Evolutionary conservation across 2,329 filamentous ascomycete genomes (phyloP), one percentile per base, ranked within the genome.

Genomic region (Coccinonectria pachysandricola): DNA sequence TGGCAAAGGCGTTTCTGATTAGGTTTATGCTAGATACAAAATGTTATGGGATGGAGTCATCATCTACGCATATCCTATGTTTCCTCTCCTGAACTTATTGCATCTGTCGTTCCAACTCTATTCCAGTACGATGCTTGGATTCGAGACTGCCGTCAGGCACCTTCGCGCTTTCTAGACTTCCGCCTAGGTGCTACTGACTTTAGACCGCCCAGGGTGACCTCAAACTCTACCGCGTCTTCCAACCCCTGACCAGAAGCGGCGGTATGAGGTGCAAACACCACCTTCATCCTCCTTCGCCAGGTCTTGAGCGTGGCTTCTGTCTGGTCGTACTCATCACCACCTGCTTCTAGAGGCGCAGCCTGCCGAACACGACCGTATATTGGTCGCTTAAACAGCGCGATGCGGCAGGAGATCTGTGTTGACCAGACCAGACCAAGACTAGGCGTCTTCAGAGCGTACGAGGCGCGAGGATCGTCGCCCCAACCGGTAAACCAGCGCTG

Each of bases 401-500:
- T 73, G 8, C 88, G 79, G 42, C 77, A 78, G 1, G 83, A 75
- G 24, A 95, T 75, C 59, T 95, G 87, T 15, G 86, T 88, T 3
- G 84, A 77, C 88, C 88, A 96, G 8, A 92, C 79, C 6, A 94
- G 65, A 1, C 88, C 88, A 13, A 96, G 58, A 6, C 82, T 82
- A 0, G 88, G 88, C 0, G 83, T 94, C 57, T 95, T 96, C 29
- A 79, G 57, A 7, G 55, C 44, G 24, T 60, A 52, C 8, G 56
- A 46, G 12, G 59, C 52, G 14, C 55, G 44, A 10, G 66, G 59
- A 30, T 75, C 65, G 51, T 93, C 83, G 12, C 88, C 86, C 88
- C 91, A 95, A 37, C 91, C 87, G 4, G 87, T 92, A 57, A 95
- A 93, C 73, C 87, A 95, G 21, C 82, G 72, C 52, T 95, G 85